Percentiles rank a stretch among this genome's conserved stretches.
Conservation (phyloP, 257 asterid species). For the Datura wrightii region DNA sequence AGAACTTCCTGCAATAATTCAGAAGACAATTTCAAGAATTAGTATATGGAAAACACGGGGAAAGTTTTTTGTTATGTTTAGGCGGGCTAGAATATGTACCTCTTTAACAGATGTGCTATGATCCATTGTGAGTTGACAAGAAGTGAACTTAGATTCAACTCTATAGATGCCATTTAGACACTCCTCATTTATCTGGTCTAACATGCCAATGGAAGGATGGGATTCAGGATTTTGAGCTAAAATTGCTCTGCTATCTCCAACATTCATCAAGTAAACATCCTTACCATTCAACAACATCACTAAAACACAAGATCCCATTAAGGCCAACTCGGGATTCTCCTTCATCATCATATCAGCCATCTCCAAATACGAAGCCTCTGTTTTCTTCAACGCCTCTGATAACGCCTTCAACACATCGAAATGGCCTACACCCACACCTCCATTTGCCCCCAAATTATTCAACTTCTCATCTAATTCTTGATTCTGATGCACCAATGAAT, state of each 20-base stretch:
- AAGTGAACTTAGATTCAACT: constrained; percentile 58
- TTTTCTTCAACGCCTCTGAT: constrained; percentile 74
- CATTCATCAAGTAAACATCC: constrained; percentile 86
- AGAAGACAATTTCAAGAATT: neutral
- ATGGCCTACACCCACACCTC: constrained; percentile 41
- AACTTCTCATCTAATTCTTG: no score
- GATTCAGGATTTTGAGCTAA: constrained; percentile 58
- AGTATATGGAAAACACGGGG: neutral
- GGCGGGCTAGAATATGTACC: constrained; percentile 43
- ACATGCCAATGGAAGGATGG: constrained; percentile 37
- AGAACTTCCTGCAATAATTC: constrained; percentile 62
- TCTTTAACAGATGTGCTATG: constrained; percentile 75
- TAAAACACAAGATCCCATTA: constrained; percentile 94
- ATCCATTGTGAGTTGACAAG: constrained; percentile 82
- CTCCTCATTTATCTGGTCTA: constrained; percentile 36
- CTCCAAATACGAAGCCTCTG: constrained; percentile 79
- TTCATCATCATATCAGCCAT: constrained; percentile 71
- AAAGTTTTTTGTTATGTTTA: no score
- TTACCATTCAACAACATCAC: constrained; percentile 90
- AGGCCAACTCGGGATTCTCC: constrained; percentile 86
- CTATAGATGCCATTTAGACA: constrained; percentile 40
- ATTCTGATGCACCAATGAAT: no score
- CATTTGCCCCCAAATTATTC: neutral
- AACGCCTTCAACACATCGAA: constrained; percentile 70
- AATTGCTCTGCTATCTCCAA: constrained; percentile 87